A percentile compares a stretch with the other conserved stretches of the same genome.
Conservation (phyloP, 768 basidiomycete genomes). For the Pleurotus salmoneostramineus region DNA sequence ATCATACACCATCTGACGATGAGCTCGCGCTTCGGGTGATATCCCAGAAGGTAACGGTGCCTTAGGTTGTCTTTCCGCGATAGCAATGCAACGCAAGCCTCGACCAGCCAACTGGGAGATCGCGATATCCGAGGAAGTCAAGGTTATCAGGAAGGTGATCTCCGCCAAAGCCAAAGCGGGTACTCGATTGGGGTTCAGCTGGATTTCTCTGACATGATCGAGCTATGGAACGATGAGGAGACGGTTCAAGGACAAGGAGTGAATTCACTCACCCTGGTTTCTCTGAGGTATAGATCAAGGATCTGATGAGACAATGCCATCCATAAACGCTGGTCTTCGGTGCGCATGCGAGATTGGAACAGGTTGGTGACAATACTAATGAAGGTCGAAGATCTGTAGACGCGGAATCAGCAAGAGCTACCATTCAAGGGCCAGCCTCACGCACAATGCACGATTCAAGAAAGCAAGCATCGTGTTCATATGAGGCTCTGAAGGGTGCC, state of each 20-base stretch:
- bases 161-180: conserved; percentile 68
- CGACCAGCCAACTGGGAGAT: conserved; percentile 68
- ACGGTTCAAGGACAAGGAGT: neutral
- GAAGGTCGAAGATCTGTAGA: conserved; percentile 34
- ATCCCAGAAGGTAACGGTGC: conserved; percentile 47
- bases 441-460: conserved; percentile 46
- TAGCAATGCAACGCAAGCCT: conserved; percentile 63
- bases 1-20: conserved; percentile 72
- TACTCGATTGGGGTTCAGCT: conserved; percentile 46
- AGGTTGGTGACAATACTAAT: conserved; percentile 55
- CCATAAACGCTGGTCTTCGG: conserved; percentile 66
- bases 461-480: conserved; percentile 34
- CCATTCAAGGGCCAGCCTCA: neutral
- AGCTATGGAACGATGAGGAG: conserved; percentile 19
- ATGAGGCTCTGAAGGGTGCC: conserved; percentile 33
- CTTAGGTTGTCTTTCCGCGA: conserved; percentile 60
- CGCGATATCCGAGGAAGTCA: conserved; percentile 65
- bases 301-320: conserved; percentile 58
- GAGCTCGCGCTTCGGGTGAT: conserved; percentile 60
- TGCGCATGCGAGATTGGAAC: conserved; percentile 53
- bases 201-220: conserved; percentile 44
- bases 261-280: conserved; percentile 36
- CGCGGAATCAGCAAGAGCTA: neutral
- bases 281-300: conserved; percentile 50
- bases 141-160: conserved; percentile 65